phyloP scores from a whole-genome alignment of 2,329 filamentous ascomycete genomes.

The Penicillium sp. region DNA sequence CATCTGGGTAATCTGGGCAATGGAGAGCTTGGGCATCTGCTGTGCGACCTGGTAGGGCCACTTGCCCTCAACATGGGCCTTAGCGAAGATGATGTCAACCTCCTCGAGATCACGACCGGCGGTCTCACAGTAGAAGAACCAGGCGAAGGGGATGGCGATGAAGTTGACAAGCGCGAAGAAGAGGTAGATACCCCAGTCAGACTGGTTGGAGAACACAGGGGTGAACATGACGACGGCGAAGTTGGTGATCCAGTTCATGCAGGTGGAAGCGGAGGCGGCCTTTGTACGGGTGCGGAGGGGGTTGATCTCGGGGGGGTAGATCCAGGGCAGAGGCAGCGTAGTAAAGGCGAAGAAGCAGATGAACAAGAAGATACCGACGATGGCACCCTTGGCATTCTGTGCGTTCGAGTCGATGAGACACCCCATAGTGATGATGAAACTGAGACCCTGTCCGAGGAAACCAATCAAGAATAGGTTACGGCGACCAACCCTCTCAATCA shows the following conservation, averaged over 20 bases:
- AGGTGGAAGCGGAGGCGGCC: slow-evolving; percentile 52
- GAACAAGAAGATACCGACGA: slow-evolving; percentile 64
- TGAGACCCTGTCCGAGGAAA: slow-evolving; percentile 33
- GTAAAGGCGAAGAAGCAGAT: slow-evolving; percentile 65
- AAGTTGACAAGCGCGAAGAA: slow-evolving; percentile 42
- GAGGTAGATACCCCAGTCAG: slow-evolving; percentile 40
- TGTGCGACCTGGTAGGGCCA: slow-evolving; percentile 27
- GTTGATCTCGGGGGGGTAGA: slow-evolving; percentile 49
- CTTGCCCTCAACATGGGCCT: slow-evolving; percentile 39
- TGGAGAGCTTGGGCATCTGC: slow-evolving; percentile 29
- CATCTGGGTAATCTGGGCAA: slow-evolving; percentile 27
- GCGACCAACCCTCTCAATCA: slow-evolving; percentile 41
- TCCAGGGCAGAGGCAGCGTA: slow-evolving; percentile 61
- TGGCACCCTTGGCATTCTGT: slow-evolving; percentile 32
- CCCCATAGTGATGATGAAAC: slow-evolving; percentile 33
- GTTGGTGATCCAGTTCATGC: slow-evolving; percentile 54
- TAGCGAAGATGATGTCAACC: slow-evolving; percentile 41
- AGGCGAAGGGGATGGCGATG: slow-evolving; percentile 49
- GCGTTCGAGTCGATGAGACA: slow-evolving; percentile 28
- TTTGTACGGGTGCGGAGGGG: slow-evolving; percentile 53
- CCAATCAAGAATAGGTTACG: slow-evolving; percentile 37
- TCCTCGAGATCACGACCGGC: slow-evolving; percentile 42
- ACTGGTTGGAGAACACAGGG: slow-evolving; percentile 35
- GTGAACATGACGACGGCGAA: slow-evolving; percentile 52
- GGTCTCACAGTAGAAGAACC: slow-evolving; percentile 53